Conservation (phyloP, 306 rosid species). For the Malus orientalis region DNA sequence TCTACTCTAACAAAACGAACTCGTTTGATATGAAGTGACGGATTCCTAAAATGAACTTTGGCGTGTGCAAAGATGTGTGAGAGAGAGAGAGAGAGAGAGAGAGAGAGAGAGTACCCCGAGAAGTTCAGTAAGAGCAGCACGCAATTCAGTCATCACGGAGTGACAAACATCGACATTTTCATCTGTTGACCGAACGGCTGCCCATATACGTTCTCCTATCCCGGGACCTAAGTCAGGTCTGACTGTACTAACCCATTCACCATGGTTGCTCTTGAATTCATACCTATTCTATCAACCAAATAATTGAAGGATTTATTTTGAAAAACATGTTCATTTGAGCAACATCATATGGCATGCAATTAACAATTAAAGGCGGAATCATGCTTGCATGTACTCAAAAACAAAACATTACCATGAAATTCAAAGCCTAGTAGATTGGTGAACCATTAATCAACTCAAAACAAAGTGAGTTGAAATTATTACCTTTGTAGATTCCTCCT, state of each 20-base stretch:
- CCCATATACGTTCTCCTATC: constrained; percentile 57
- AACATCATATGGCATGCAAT: no score
- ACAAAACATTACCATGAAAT: no score
- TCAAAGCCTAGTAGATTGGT: no score
- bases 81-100: background rate
- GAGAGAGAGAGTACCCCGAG: constrained; percentile 54
- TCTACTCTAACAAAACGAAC: background rate
- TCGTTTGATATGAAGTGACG: background rate
- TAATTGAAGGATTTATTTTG: no score
- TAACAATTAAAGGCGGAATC: no score
- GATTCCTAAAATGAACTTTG: background rate
- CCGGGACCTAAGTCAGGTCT: constrained; percentile 82
- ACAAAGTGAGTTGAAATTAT: no score
- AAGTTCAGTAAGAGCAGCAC: constrained; percentile 58
- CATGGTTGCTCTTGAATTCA: constrained; percentile 80
- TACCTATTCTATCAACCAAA: constrained; percentile 32
- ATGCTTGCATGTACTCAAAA: no score
- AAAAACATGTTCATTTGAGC: no score
- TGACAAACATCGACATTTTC: constrained; percentile 36
- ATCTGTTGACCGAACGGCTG: constrained; percentile 48
- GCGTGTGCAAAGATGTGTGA: background rate
- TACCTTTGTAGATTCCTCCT: no score
- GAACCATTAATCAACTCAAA: no score
- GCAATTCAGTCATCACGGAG: constrained; percentile 49
- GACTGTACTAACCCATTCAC: constrained; percentile 57